Percentiles rank a stretch among this genome's conserved stretches.
Conservation (phyloP, 129 eudicot species). For the Flaveria trinervia region DNA sequence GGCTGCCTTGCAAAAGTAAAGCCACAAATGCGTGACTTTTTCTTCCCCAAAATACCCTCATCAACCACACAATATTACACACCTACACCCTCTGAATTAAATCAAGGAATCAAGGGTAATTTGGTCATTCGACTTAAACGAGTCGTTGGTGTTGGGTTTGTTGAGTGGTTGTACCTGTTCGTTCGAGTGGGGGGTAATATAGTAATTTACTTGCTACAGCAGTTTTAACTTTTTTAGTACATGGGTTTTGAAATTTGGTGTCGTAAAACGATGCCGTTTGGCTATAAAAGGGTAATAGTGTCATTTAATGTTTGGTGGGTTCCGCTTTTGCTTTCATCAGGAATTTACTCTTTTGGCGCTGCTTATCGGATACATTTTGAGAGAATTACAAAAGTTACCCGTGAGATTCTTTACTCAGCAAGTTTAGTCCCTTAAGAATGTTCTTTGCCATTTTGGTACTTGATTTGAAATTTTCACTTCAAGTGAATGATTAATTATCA, state of each 20-base stretch:
- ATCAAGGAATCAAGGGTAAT: neutral
- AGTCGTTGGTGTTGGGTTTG: constrained; percentile 27
- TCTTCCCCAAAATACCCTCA: constrained; percentile 26
- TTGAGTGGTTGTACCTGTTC: constrained; percentile 34
- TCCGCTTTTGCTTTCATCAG: constrained; percentile 31
- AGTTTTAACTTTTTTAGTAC: constrained; percentile 14
- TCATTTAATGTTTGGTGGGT: constrained; percentile 2
- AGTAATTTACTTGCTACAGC: constrained; percentile 21
- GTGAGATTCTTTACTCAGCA: neutral
- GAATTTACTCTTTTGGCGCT: constrained; percentile 29
- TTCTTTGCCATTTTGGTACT: neutral
- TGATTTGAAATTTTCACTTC: neutral
- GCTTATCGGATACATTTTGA: neutral
- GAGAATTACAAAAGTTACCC: neutral
- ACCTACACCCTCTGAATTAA: neutral
- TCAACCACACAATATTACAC: neutral
- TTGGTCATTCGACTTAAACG: neutral
- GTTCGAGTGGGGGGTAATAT: constrained; percentile 26
- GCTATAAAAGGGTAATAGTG: constrained; percentile 7
- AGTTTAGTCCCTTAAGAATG: neutral
- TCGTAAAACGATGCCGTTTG: neutral
- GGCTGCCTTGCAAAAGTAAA: constrained; percentile 34
- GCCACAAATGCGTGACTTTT: constrained; percentile 22
- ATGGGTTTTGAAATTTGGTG: constrained; percentile 14
- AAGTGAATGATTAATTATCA: neutral